These are phyloP conservation scores for Vaccinium macrocarpon DNA, from an alignment of 148 eudicot species.

Conservation along the genomic window DNA sequence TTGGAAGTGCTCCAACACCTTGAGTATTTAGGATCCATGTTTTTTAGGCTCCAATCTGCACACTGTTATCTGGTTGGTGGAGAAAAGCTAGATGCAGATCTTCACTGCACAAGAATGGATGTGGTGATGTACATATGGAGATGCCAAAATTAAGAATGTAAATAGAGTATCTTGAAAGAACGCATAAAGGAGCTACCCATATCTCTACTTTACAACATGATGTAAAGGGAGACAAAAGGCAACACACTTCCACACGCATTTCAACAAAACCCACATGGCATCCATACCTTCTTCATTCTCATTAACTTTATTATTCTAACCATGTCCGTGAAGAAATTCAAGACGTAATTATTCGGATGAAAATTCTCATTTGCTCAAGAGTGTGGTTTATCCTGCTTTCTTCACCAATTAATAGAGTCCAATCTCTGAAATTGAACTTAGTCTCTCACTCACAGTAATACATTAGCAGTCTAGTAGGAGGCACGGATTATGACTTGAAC, in stretches of 20 bases:
- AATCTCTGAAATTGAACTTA: too few species aligned
- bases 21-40: slow-evolving; percentile 47
- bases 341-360: not conserved
- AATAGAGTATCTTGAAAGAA: not conserved
- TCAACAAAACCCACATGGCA: slow-evolving; percentile 21
- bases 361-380: not conserved
- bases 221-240: slow-evolving; percentile 12
- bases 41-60: slow-evolving; percentile 20
- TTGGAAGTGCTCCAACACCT: slow-evolving; percentile 53
- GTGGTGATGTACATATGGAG: not conserved
- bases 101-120: slow-evolving; percentile 19
- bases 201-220: slow-evolving; percentile 20
- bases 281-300: slow-evolving; percentile 15
- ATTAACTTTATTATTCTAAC: slow-evolving; percentile 4
- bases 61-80: slow-evolving; percentile 6
- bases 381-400: not conserved
- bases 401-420: too few species aligned
- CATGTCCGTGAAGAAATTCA: not conserved
- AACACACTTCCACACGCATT: slow-evolving; percentile 13
- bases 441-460: too few species aligned
- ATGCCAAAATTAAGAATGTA: not conserved
- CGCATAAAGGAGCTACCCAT: slow-evolving; percentile 17
- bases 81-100: slow-evolving; percentile 22
- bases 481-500: too few species aligned
- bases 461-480: too few species aligned